Evolutionary conservation across 2,329 filamentous ascomycete genomes (phyloP).

Genomic region (Monosporascus sp.): DNA sequence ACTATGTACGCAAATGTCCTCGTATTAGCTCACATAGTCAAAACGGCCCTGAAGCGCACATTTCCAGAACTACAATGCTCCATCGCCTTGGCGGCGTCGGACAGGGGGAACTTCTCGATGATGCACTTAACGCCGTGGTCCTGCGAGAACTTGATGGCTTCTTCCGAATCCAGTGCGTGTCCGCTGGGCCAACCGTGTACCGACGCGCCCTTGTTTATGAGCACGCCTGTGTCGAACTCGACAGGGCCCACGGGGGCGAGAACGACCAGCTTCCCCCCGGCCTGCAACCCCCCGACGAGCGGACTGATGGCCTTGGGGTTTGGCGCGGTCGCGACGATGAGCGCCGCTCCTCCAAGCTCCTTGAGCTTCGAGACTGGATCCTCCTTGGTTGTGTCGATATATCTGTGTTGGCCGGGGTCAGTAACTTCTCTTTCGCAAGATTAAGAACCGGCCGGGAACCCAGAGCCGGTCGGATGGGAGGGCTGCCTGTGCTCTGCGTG

Average conservation of each 20-base stretch:
- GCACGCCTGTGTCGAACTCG: constrained; percentile 34
- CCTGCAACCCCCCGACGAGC: constrained; percentile 47
- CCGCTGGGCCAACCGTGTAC: constrained; percentile 61
- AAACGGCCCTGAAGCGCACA: constrained; percentile 40
- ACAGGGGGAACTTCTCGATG: constrained; percentile 59
- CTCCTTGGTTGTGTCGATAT: constrained; percentile 51
- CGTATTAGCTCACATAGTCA: constrained; percentile 27
- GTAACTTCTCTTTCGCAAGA: background rate
- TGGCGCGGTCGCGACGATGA: constrained; percentile 60
- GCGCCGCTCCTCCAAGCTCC: constrained; percentile 54
- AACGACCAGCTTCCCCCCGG: constrained; percentile 54
- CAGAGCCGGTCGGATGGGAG: too few relatives aligned
- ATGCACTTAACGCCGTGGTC: constrained; percentile 58
- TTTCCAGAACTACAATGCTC: constrained; percentile 35
- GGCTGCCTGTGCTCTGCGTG: too few relatives aligned
- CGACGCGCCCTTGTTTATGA: constrained; percentile 48
- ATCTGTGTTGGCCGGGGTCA: background rate
- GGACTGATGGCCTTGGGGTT: constrained; percentile 48
- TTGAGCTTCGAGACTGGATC: constrained; percentile 43
- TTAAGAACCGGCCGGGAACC: background rate
- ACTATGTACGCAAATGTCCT: background rate
- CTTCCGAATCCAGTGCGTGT: constrained; percentile 56
- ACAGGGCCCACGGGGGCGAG: constrained; percentile 45
- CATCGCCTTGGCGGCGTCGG: constrained; percentile 39
- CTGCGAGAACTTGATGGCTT: constrained; percentile 61